phyloP scores from a whole-genome alignment of 805 yeast genomes.

The Barnettozyma botsteinii region DNA sequence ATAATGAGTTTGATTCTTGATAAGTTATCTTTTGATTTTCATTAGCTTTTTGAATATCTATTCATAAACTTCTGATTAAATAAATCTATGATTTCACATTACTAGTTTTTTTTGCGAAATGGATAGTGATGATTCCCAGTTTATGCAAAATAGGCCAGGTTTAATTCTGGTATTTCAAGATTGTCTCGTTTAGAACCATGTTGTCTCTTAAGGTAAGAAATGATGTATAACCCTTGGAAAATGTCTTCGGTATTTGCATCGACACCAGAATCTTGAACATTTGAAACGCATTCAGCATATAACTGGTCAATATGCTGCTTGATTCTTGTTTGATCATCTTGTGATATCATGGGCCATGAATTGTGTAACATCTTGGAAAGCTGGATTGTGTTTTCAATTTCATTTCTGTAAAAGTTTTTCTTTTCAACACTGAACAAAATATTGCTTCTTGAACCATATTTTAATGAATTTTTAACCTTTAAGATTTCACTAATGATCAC shows the following conservation, averaged over 20 bases:
- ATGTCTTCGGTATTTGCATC: slow-evolving; percentile 6
- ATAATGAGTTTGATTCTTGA: too few relatives aligned
- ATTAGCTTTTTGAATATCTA: too few relatives aligned
- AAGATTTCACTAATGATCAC: slow-evolving; percentile 15
- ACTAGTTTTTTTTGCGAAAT: too few relatives aligned
- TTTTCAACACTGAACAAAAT: slow-evolving; percentile 62
- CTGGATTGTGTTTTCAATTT: slow-evolving; percentile 28
- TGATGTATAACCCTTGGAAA: slow-evolving; percentile 3
- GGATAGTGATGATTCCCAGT: too few relatives aligned
- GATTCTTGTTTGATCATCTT: background rate
- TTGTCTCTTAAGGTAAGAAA: slow-evolving; percentile 1
- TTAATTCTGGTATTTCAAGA: too few relatives aligned
- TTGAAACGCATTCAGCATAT: background rate
- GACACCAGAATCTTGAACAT: background rate
- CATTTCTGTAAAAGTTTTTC: slow-evolving; percentile 59
- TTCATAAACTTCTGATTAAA: too few relatives aligned
- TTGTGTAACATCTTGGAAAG: slow-evolving; percentile 19
- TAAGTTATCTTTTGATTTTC: too few relatives aligned
- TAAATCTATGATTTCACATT: too few relatives aligned
- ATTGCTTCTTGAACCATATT: slow-evolving; percentile 22
- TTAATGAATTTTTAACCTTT: slow-evolving; percentile 10
- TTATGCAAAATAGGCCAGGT: too few relatives aligned
- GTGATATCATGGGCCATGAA: slow-evolving; percentile 2
- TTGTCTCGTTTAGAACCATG: background rate
- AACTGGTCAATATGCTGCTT: background rate